phyloP scores from a whole-genome alignment of 2,329 filamentous ascomycete species.

The Fusarium chuoi region DNA sequence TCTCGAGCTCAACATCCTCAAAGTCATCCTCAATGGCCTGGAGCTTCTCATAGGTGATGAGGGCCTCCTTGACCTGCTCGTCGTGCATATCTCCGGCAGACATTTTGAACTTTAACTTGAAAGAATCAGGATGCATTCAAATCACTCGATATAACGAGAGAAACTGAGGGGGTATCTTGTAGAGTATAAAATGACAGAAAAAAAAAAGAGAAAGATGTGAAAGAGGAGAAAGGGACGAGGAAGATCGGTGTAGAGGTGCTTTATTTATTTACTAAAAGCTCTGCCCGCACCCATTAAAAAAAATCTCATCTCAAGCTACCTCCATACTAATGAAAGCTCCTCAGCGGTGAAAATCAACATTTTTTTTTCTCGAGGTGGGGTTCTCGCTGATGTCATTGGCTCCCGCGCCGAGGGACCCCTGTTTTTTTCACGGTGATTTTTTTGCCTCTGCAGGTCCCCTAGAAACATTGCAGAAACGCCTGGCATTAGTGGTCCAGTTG shows the following conservation, averaged over 20 bases:
- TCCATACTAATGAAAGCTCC: slow-evolving; percentile 16
- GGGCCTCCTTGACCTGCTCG: slow-evolving; percentile 43
- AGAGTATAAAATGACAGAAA: neutral
- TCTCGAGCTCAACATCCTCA: slow-evolving; percentile 82
- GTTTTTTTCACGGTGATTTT: slow-evolving; percentile 27
- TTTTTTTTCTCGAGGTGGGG: slow-evolving; percentile 43
- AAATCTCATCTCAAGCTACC: slow-evolving; percentile 8
- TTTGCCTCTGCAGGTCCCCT: slow-evolving; percentile 26
- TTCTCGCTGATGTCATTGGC: slow-evolving; percentile 44
- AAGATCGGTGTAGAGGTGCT: slow-evolving; percentile 15
- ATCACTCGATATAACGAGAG: slow-evolving; percentile 14
- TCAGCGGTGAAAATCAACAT: slow-evolving; percentile 38
- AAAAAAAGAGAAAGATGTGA: slow-evolving; percentile 2
- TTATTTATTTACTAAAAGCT: slow-evolving; percentile 27
- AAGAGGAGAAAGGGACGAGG: neutral
- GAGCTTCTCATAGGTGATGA: slow-evolving; percentile 79
- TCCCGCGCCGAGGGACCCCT: slow-evolving; percentile 35
- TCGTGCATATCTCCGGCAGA: slow-evolving; percentile 52
- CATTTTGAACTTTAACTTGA: slow-evolving; percentile 44
- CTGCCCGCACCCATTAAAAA: slow-evolving; percentile 10
- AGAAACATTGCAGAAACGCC: slow-evolving; percentile 20
- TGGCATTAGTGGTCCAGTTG: slow-evolving; percentile 30
- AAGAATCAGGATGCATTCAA: slow-evolving; percentile 26
- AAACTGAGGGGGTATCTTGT: slow-evolving; percentile 23
- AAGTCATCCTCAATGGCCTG: slow-evolving; percentile 85